Base-by-base conservation (phyloP, 805 yeast genomes). In the Yarrowia sp. region DNA sequence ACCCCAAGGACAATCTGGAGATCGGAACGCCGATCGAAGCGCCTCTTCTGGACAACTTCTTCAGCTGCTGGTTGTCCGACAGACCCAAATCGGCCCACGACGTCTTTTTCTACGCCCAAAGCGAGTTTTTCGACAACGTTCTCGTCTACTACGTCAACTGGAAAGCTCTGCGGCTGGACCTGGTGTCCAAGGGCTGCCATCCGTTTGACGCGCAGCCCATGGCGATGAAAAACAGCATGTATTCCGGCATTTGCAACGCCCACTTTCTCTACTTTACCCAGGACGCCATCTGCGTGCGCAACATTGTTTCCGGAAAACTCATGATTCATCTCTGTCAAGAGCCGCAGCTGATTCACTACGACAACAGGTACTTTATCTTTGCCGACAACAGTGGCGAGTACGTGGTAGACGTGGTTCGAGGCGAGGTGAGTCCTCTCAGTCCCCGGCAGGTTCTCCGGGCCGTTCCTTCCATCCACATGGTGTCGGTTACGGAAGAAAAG, bases 61-160 rank as follows among this genome's bases (percentile, higher is more conserved):
- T 32, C 14, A 9, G 9, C 41, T 33, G 32, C 43, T 51, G 58
- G 58, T 26, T 51, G 22, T 33, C 58, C 10, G 58, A 51, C 10
- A 4, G 58, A 51, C 58, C 58, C 21, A 51, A 51, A 16, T 21
- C 41, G 3, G 41, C 32, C 41, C 21, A 51, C 24, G 41, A 51
- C 14, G 32, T 51, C n/a, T 33, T 51, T 12, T 32, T 48, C 19
- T 48, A 32, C 28, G 54, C 54, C 19, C 28, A 30, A 17, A 21
- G 54, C 19, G 36, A 46, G 10, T 28, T 28, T 12, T 46, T 46
- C 24, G 38, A 32, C 38, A 48, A 48, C 38, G 21, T 21, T 32
- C 54, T 32, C 26, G 54, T 48, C 41, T 51, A 22, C 22, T 51
- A 51, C 41, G 58, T 51, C 41, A n/a, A 51, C 58, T 51, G 58